Conservation (phyloP, 2,329 filamentous ascomycete genomes). For the Trichophyton benhamiae region DNA sequence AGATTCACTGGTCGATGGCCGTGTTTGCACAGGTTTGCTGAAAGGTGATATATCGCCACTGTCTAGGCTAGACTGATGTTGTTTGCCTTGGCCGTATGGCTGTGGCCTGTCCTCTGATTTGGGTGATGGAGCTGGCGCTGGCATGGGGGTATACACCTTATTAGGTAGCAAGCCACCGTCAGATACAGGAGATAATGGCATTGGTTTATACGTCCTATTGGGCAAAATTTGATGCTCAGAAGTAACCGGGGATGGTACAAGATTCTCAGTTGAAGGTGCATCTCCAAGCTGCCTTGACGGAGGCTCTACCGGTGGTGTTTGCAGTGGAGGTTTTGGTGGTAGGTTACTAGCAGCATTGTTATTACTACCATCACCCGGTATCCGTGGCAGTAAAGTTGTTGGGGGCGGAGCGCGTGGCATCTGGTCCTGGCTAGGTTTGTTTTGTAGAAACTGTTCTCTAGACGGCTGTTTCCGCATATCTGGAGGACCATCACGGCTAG, state of each 20-base stretch:
- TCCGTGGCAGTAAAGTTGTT: conserved; percentile 17
- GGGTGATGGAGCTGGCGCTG: background rate
- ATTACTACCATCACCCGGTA: conserved; percentile 3
- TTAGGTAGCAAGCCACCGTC: background rate
- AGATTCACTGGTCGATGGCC: background rate
- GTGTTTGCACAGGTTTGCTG: background rate
- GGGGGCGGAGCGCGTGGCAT: conserved; percentile 26
- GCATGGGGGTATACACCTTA: background rate
- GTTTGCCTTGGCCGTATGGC: background rate
- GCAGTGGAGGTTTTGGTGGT: background rate
- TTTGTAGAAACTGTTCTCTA: conserved; percentile 27
- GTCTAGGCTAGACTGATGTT: background rate
- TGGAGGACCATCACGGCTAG: conserved; percentile 27
- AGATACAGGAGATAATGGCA: background rate
- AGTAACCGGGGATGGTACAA: background rate
- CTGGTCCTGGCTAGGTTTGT: conserved; percentile 30
- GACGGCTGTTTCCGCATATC: conserved; percentile 23
- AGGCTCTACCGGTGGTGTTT: conserved; percentile 7
- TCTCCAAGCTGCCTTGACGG: conserved; percentile 5
- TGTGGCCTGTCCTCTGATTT: background rate
- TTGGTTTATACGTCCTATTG: background rate
- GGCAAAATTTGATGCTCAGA: background rate
- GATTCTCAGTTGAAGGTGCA: conserved; percentile 1
- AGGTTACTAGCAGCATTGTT: background rate
- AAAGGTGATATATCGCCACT: background rate